Conservation (phyloP, 1,284 basidiomycete genomes). For the Naganishia liquefaciens region DNA sequence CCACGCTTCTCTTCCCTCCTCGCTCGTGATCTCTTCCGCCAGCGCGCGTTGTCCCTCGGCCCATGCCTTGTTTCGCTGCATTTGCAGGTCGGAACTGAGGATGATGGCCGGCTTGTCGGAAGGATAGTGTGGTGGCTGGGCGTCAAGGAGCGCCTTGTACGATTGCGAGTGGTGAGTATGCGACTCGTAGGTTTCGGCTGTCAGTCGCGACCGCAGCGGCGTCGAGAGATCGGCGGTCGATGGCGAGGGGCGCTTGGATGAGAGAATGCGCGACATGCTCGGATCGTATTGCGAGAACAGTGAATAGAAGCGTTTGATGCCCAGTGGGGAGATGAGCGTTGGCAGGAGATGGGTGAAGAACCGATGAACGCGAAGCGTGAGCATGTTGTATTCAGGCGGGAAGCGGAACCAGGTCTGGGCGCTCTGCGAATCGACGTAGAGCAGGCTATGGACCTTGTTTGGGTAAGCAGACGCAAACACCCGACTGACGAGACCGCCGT, state of each 20-base stretch:
- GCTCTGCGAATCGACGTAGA: slow-evolving; percentile 49
- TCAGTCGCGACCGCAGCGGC: slow-evolving; percentile 42
- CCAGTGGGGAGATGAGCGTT: slow-evolving; percentile 44
- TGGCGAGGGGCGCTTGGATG: slow-evolving; percentile 42
- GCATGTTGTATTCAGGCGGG: slow-evolving; percentile 39
- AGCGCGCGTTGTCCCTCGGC: slow-evolving; percentile 45
- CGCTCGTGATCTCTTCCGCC: slow-evolving; percentile 45
- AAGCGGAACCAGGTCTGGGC: slow-evolving; percentile 46
- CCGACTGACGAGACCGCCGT: slow-evolving; percentile 47
- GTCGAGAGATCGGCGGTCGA: slow-evolving; percentile 41
- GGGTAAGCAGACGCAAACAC: slow-evolving; percentile 47
- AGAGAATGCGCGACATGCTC: slow-evolving; percentile 44
- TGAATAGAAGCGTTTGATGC: slow-evolving; percentile 42
- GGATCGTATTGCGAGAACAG: slow-evolving; percentile 43
- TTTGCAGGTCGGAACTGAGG: slow-evolving; percentile 38
- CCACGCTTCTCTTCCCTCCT: slow-evolving; percentile 45
- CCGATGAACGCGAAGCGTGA: slow-evolving; percentile 35
- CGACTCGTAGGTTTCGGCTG: slow-evolving; percentile 46
- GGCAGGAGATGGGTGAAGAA: slow-evolving; percentile 43
- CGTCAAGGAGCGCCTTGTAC: slow-evolving; percentile 42
- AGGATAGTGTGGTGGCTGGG: slow-evolving; percentile 41
- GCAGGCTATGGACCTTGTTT: slow-evolving; percentile 40
- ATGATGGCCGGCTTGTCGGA: slow-evolving; percentile 42
- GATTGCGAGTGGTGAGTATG: slow-evolving; percentile 43
- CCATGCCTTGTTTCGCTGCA: slow-evolving; percentile 44